Evolutionary conservation across 495 filamentous ascomycete genomes (phyloP).

Genomic region (Talaromyces proteolyticus): DNA sequence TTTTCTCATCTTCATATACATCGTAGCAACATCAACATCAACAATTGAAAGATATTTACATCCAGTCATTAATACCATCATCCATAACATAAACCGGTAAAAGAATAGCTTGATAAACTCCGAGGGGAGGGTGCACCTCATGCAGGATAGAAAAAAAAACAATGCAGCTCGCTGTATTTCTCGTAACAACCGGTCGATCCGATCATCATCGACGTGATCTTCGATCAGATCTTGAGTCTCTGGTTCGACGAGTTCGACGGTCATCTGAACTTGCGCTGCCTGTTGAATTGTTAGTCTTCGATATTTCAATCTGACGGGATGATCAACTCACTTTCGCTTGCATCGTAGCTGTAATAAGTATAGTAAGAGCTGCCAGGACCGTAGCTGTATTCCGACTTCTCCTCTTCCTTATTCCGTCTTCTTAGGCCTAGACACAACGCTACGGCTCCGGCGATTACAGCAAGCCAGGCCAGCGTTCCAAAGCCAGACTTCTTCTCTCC

Average conservation of each 20-base stretch:
- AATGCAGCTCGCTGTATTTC: too few species aligned
- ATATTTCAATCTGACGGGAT: neutral
- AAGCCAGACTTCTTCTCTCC: constrained; percentile 52
- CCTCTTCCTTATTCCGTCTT: constrained; percentile 50
- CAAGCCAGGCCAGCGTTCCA: constrained; percentile 50
- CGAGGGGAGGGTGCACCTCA: neutral
- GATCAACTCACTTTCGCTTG: constrained; percentile 38
- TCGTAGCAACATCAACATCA: neutral
- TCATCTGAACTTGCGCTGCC: constrained; percentile 43
- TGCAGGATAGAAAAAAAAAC: too few species aligned
- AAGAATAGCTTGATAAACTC: neutral
- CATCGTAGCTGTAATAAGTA: constrained; percentile 35
- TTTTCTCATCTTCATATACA: neutral
- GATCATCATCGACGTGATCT: neutral
- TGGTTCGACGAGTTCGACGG: neutral
- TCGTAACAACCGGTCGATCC: too few species aligned
- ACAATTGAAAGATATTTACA: too few species aligned
- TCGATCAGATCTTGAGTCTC: neutral
- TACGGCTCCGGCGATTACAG: constrained; percentile 58
- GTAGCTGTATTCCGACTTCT: constrained; percentile 38
- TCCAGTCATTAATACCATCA: neutral
- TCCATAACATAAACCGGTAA: neutral
- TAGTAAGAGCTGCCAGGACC: constrained; percentile 35
- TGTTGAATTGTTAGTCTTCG: constrained; percentile 21
- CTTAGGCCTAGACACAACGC: constrained; percentile 73